Percentiles rank a stretch among this genome's conserved stretches.
phyloP scores from a whole-genome alignment of 495 filamentous ascomycete genomes.

The Tricharina praecox region DNA sequence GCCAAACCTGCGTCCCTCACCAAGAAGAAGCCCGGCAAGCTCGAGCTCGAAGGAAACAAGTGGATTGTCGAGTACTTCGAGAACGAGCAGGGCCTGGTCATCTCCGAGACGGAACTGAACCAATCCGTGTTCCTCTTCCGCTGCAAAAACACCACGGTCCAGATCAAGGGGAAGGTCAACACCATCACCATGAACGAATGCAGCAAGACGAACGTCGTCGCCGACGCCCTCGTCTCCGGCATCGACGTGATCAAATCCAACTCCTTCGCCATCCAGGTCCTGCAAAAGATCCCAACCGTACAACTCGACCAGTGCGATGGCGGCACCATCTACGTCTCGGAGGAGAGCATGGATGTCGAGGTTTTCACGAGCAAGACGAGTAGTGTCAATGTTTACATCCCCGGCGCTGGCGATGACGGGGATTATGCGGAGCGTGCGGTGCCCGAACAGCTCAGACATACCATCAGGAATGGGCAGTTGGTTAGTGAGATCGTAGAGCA shows the following conservation, averaged over 20 bases:
- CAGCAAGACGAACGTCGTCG: conserved; percentile 60
- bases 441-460: conserved; percentile 50
- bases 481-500: conserved; percentile 32
- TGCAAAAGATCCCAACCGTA: conserved; percentile 67
- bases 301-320: conserved; percentile 87
- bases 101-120: conserved; percentile 59
- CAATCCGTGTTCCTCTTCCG: conserved; percentile 85
- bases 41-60: conserved; percentile 86
- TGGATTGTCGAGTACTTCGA: conserved; percentile 95
- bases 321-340: conserved; percentile 66
- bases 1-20: conserved; percentile 92
- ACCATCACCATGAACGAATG: conserved; percentile 88
- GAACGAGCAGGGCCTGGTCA: conserved; percentile 46
- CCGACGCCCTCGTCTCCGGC: conserved; percentile 76
- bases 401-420: conserved; percentile 37
- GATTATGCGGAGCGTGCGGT: conserved; percentile 75
- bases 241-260: conserved; percentile 87
- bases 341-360: conserved; percentile 57
- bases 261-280: conserved; percentile 79
- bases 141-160: conserved; percentile 79
- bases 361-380: conserved; percentile 76
- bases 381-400: conserved; percentile 69
- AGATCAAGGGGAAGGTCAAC: conserved; percentile 82
- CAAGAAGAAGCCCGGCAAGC: conserved; percentile 76
- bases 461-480: conserved; percentile 19